Evolutionary conservation across 2,329 filamentous ascomycete genomes (phyloP).

Genomic region (Pseudogymnoascus sp.): DNA sequence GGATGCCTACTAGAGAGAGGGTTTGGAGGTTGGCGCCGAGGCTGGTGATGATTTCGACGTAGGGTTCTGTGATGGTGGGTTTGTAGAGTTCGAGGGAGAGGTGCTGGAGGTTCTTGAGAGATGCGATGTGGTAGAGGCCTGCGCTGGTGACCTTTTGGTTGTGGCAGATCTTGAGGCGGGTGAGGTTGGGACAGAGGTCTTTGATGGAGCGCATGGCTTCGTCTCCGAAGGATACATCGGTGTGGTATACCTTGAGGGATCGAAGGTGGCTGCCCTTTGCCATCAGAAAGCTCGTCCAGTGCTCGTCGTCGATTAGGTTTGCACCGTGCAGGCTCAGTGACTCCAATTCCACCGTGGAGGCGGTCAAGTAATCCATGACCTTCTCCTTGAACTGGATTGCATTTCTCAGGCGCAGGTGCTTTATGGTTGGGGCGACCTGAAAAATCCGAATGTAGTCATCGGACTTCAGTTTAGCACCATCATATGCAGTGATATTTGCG

Average conservation of each 20-base stretch:
- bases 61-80: conserved; percentile 44
- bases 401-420: conserved; percentile 66
- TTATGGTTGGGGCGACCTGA: conserved; percentile 60
- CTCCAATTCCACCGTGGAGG: conserved; percentile 59
- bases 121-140: conserved; percentile 56
- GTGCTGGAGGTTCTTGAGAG: conserved; percentile 58
- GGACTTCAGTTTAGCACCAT: conserved; percentile 54
- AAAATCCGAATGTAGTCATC: conserved; percentile 78
- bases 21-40: conserved; percentile 64
- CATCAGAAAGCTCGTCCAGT: conserved; percentile 63
- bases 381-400: conserved; percentile 87
- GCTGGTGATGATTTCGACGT: conserved; percentile 51
- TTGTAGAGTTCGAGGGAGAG: conserved; percentile 62
- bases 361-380: conserved; percentile 71
- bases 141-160: conserved; percentile 64
- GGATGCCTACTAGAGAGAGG: conserved; percentile 64
- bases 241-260: conserved; percentile 69
- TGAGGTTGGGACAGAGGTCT: conserved; percentile 56
- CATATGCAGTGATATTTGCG: conserved; percentile 47
- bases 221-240: conserved; percentile 74
- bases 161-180: conserved; percentile 69
- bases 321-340: conserved; percentile 72
- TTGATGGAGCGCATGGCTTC: conserved; percentile 55
- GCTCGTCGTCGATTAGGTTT: conserved; percentile 69
- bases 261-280: conserved; percentile 57